Conservation (phyloP, 345 rosid species). For the Balakata baccata region DNA sequence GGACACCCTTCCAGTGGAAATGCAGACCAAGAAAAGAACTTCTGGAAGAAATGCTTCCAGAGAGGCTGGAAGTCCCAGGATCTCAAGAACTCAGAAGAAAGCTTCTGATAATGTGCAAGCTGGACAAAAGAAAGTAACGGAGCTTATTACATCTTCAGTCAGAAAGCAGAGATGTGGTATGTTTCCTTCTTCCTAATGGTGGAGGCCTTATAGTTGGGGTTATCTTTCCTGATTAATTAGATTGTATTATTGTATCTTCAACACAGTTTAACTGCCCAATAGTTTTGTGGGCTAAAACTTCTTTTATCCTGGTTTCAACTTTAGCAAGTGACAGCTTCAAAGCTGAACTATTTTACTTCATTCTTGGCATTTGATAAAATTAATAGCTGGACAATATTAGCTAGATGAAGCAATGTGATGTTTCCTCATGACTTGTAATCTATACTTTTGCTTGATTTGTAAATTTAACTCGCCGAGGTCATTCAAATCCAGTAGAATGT, state of each 20-base stretch:
- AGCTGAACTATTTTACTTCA: neutral
- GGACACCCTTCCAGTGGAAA: conserved; percentile 18
- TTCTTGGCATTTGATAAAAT: neutral
- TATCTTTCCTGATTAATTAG: neutral
- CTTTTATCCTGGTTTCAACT: neutral
- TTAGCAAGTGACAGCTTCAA: neutral
- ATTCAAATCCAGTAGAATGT: neutral
- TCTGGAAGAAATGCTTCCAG: conserved; percentile 48
- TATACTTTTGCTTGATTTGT: neutral
- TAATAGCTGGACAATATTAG: neutral
- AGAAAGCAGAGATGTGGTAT: conserved; percentile 55
- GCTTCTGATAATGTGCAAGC: conserved; percentile 46
- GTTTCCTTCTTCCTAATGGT: neutral
- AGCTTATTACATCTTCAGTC: conserved; percentile 61
- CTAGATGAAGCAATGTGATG: neutral
- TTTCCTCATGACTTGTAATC: neutral
- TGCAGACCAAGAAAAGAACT: conserved; percentile 60
- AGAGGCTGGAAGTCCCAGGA: conserved; percentile 45
- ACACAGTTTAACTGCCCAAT: neutral
- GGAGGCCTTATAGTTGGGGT: neutral
- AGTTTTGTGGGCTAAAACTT: neutral
- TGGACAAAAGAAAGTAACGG: conserved; percentile 46
- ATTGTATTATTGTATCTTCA: neutral
- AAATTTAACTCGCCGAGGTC: neutral
- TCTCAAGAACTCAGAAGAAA: conserved; percentile 50